Percentiles rank a stretch among this genome's conserved stretches.
Evolutionary conservation across 352 stramenopile species (phyloP).

Genomic region (Phytophthora sansomeana): DNA sequence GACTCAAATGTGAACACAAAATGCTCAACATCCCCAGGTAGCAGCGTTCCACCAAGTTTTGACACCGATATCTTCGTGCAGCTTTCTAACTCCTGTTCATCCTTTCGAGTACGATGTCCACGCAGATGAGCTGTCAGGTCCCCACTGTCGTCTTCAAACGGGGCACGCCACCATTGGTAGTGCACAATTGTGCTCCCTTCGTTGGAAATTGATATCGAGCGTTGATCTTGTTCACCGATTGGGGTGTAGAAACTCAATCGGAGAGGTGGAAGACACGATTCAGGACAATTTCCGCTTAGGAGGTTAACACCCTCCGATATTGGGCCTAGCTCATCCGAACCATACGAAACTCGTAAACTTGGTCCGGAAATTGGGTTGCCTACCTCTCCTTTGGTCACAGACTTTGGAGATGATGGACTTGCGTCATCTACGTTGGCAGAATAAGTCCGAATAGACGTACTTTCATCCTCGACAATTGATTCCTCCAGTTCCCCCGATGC

Average conservation of each 20-base stretch:
- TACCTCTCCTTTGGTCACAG: background rate
- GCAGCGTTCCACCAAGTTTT: constrained; percentile 45
- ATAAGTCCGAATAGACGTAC: constrained; percentile 14
- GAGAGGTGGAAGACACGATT: constrained; percentile 12
- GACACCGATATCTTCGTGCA: constrained; percentile 56
- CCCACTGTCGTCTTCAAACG: constrained; percentile 36
- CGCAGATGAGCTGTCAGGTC: constrained; percentile 41
- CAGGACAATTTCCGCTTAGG: background rate
- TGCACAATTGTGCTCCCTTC: constrained; percentile 62
- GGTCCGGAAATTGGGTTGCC: constrained; percentile 18
- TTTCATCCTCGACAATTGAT: constrained; percentile 5
- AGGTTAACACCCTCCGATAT: background rate
- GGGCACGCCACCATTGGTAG: constrained; percentile 61
- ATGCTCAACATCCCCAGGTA: constrained; percentile 58
- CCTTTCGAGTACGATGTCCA: constrained; percentile 25
- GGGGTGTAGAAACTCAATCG: constrained; percentile 58
- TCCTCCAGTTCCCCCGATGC: constrained; percentile 35
- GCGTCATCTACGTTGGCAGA: constrained; percentile 15
- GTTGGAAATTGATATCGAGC: constrained; percentile 50
- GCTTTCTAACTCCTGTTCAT: constrained; percentile 28
- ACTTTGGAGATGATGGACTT: constrained; percentile 18
- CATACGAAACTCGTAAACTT: constrained; percentile 29
- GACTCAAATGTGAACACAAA: constrained; percentile 76
- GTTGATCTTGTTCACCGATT: constrained; percentile 53
- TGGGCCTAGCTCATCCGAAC: constrained; percentile 10